phyloP scores from a whole-genome alignment of 495 filamentous ascomycete species.

The Penicillium chermesinum region DNA sequence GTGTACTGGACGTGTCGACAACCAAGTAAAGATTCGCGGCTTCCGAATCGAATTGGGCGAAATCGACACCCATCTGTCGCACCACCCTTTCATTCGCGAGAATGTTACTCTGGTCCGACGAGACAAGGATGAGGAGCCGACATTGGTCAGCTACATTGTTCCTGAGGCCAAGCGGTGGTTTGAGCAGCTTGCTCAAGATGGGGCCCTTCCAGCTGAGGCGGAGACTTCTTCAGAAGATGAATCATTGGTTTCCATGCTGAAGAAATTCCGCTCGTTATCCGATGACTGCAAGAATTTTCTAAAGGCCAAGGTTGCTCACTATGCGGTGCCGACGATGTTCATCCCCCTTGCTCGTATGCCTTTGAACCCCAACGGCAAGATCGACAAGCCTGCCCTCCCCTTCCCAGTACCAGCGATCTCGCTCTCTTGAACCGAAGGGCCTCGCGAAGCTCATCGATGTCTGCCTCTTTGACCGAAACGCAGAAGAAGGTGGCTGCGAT shows the following conservation, averaged over 20 bases:
- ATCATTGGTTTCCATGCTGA: constrained; percentile 54
- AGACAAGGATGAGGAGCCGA: constrained; percentile 87
- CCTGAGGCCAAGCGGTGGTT: constrained; percentile 72
- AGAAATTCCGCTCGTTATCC: constrained; percentile 61
- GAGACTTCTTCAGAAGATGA: background rate
- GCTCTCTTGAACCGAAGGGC: constrained; percentile 2
- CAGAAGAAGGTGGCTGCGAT: constrained; percentile 62
- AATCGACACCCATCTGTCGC: constrained; percentile 79
- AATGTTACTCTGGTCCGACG: constrained; percentile 82
- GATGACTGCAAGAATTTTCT: constrained; percentile 71
- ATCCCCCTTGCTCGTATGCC: constrained; percentile 78
- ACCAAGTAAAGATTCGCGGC: constrained; percentile 92
- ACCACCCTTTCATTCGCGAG: constrained; percentile 75
- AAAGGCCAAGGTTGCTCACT: constrained; percentile 67
- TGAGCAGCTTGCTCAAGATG: constrained; percentile 56
- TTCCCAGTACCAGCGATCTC: constrained; percentile 77
- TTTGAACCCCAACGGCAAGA: constrained; percentile 91
- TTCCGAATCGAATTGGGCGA: constrained; percentile 95
- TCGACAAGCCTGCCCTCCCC: constrained; percentile 84
- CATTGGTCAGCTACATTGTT: constrained; percentile 85
- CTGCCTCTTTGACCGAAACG: constrained; percentile 52
- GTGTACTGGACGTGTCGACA: constrained; percentile 73
- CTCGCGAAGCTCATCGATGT: constrained; percentile 28
- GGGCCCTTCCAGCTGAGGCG: constrained; percentile 17
- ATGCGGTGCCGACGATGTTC: constrained; percentile 77